Evolutionary conservation across 108 stramenopile species (phyloP).

Genomic region (Skeletonema tropicum): DNA sequence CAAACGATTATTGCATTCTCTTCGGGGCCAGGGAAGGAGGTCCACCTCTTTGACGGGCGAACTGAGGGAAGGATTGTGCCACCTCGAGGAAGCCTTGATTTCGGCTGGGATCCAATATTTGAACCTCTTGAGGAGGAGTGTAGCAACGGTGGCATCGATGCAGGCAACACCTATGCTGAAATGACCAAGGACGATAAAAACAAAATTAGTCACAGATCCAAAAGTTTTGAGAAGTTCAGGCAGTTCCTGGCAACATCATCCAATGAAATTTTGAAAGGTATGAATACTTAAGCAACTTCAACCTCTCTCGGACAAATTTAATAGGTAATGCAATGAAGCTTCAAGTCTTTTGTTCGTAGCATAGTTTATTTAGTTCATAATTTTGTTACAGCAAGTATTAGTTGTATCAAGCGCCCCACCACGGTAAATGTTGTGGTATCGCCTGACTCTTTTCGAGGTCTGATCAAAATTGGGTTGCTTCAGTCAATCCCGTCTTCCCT

Average conservation of each 20-base stretch:
- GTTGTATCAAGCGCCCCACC: background rate
- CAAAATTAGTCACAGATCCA: slow-evolving; percentile 79
- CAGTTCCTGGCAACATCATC: slow-evolving; percentile 8
- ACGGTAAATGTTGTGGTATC: background rate
- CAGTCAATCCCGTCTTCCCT: background rate
- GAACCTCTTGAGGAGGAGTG: slow-evolving; percentile 68
- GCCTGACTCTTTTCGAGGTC: too few species aligned
- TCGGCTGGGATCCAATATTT: slow-evolving; percentile 96
- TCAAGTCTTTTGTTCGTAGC: background rate
- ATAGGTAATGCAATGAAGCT: too few species aligned
- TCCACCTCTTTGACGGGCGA: slow-evolving; percentile 65
- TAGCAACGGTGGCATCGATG: background rate
- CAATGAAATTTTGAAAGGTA: slow-evolving; percentile 10
- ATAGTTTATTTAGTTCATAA: background rate
- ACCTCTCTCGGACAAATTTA: background rate
- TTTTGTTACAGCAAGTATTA: slow-evolving; percentile 2
- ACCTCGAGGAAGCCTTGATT: slow-evolving; percentile 76
- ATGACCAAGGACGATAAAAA: slow-evolving; percentile 89
- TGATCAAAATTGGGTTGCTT: background rate
- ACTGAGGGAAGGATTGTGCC: slow-evolving; percentile 75
- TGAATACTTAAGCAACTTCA: background rate
- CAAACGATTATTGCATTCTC: slow-evolving; percentile 90
- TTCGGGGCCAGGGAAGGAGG: slow-evolving; percentile 73
- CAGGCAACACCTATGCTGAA: slow-evolving; percentile 83
- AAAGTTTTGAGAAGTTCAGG: slow-evolving; percentile 44